phyloP scores from a whole-genome alignment of 352 stramenopile genomes.

The Globisporangium sylvaticum region DNA sequence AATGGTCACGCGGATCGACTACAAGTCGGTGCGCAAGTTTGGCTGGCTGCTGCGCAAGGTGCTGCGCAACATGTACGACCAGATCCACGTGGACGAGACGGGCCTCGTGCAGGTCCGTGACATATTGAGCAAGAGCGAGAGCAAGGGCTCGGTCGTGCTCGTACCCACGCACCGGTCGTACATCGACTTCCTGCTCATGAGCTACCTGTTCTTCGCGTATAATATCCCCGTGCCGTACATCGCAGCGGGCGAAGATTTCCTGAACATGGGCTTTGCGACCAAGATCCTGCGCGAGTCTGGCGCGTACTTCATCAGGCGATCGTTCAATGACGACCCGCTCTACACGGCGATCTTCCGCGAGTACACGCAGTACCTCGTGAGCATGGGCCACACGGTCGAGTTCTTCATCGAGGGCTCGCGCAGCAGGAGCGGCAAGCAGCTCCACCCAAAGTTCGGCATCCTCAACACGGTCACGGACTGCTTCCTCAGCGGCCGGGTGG shows the following conservation, averaged over 20 bases:
- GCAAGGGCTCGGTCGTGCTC: constrained; percentile 64
- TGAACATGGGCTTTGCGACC: constrained; percentile 64
- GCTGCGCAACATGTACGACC: constrained; percentile 82
- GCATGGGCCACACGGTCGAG: constrained; percentile 74
- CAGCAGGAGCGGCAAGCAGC: constrained; percentile 79
- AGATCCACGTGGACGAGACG: constrained; percentile 82
- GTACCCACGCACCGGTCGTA: constrained; percentile 86
- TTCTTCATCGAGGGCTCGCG: constrained; percentile 86
- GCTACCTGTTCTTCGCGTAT: constrained; percentile 87
- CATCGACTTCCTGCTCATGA: constrained; percentile 83
- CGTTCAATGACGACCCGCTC: constrained; percentile 66
- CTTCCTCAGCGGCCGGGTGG: constrained; percentile 59
- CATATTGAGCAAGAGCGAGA: constrained; percentile 31
- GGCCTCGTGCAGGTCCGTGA: constrained; percentile 68
- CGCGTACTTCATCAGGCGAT: constrained; percentile 79
- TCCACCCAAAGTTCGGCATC: constrained; percentile 80
- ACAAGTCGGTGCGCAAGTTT: constrained; percentile 69
- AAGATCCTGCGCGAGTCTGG: constrained; percentile 64
- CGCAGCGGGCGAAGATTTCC: constrained; percentile 75
- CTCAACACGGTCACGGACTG: constrained; percentile 70
- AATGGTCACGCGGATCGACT: constrained; percentile 79
- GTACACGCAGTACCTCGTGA: constrained; percentile 80
- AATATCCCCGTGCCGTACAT: constrained; percentile 85
- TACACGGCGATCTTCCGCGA: constrained; percentile 77
- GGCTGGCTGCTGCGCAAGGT: constrained; percentile 82